Percentiles rank a stretch among this genome's conserved stretches.
These are phyloP conservation scores for Agarophyton chilense DNA, from an alignment of 23 red algal genomes.

Conservation along the genomic window DNA sequence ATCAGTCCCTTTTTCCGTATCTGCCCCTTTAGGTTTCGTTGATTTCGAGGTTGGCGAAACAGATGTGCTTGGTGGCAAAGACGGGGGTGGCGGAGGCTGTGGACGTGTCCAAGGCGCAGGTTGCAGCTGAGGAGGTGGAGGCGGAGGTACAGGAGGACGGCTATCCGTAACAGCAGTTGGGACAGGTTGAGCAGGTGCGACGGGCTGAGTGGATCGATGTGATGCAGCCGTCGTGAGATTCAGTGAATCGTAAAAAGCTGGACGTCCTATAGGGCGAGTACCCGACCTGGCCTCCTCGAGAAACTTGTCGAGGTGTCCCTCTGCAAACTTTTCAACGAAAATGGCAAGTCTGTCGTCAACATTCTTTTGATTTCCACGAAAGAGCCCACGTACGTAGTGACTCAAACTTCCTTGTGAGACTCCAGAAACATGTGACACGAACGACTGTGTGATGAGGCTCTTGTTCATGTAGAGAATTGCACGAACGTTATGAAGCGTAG, in stretches of 20 bases:
- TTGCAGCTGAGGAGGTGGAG: constrained; percentile 48
- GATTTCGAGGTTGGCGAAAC: constrained; percentile 3
- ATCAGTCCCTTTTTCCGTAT: neutral
- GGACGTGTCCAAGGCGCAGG: constrained; percentile 54
- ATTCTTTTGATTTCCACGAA: constrained; percentile 61
- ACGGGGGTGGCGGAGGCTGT: constrained; percentile 12
- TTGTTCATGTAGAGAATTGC: constrained; percentile 64
- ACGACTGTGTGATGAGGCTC: constrained; percentile 61
- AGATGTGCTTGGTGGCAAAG: neutral
- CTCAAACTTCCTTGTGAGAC: constrained; percentile 54
- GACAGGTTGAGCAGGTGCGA: neutral
- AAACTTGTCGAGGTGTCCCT: constrained; percentile 45
- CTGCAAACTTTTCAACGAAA: constrained; percentile 56
- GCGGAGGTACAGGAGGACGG: constrained; percentile 39
- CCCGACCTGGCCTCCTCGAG: constrained; percentile 39
- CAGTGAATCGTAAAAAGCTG: constrained; percentile 21
- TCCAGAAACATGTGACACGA: constrained; percentile 56
- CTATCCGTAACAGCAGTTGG: neutral
- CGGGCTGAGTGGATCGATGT: neutral
- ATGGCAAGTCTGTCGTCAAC: constrained; percentile 45
- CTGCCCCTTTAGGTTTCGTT: neutral
- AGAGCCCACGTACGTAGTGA: constrained; percentile 59
- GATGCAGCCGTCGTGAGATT: constrained; percentile 14
- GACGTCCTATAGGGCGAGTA: constrained; percentile 31
- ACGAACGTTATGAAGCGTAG: constrained; percentile 47